Percentiles rank a stretch among this genome's conserved stretches.
Conservation (phyloP, 805 yeast species). For the Candida ponderosae region DNA sequence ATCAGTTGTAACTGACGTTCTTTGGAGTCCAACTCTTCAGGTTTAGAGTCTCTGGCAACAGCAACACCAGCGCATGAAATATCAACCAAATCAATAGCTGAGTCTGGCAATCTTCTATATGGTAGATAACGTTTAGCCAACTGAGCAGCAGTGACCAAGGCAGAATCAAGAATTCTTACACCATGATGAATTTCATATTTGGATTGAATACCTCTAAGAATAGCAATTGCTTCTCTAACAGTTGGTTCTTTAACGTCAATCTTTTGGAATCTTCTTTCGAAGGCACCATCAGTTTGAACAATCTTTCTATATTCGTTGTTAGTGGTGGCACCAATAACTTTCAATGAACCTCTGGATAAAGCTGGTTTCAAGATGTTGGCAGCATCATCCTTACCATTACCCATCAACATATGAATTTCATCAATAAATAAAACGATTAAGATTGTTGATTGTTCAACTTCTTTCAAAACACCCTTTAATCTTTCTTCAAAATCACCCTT, state of each 20-base stretch:
- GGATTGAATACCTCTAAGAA: conserved; percentile 91
- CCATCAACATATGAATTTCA: conserved; percentile 99
- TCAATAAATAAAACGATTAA: conserved; percentile 90
- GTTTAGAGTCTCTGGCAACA: conserved; percentile 95
- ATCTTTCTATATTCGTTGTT: conserved; percentile 88
- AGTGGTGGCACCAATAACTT: conserved; percentile 98
- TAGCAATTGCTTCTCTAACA: conserved; percentile 87
- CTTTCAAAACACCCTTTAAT: conserved; percentile 91
- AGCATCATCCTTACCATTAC: conserved; percentile 95
- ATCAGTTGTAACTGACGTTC: conserved; percentile 89
- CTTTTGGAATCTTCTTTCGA: conserved; percentile 96
- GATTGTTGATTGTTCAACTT: conserved; percentile 79
- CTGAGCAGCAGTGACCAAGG: conserved; percentile 90
- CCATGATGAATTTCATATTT: conserved; percentile 97
- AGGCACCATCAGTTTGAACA: conserved; percentile 95
- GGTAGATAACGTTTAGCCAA: conserved; percentile 91
- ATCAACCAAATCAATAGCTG: conserved; percentile 93
- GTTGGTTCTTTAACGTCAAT: conserved; percentile 95
- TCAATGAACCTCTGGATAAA: conserved; percentile 91
- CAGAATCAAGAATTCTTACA: conserved; percentile 90
- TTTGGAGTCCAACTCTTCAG: conserved; percentile 89
- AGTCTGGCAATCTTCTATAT: conserved; percentile 92
- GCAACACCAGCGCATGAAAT: conserved; percentile 97
- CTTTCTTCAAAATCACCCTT: conserved; percentile 99
- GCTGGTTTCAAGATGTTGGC: conserved; percentile 96